Base-by-base conservation (phyloP, 208 protist species). In the Dictyostelium gargantuum region DNA sequence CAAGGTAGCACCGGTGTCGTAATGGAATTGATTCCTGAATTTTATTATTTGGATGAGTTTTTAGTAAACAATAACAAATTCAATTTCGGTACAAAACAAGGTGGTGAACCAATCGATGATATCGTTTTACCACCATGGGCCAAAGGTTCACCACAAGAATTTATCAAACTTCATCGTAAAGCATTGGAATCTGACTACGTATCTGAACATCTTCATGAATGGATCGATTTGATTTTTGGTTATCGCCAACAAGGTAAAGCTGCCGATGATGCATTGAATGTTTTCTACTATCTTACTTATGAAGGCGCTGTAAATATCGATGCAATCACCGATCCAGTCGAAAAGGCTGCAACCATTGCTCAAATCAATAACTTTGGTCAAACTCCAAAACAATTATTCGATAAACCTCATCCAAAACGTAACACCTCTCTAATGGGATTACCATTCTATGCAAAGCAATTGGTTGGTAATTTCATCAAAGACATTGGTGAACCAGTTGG, bases 201-300 rank as follows among this genome's bases (percentile, higher is more conserved):
- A 8, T 98, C 96, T 21, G 92, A 75, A 29, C 94, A 97, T 76
- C 86, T 99, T 74, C 97, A 99, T 93, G 84, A 98, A 42, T 99
- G 99, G 99, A 98, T 99, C 85, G 98, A 99, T 93, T 97, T 99
- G 38, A 98, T 99, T 56, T 99, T 99, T 95, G 99, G 99, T 35
- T 98, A 96, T 96, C 98, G 98, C 93, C 99, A 99, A 95, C 91
- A 85, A 95, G 91, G 97, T 74, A 96, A 98, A 72, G 96, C 95
- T 1, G 99, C 99, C 0, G 98, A 96, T 40, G 95, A 97, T 15
- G 97, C 98, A 0, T 92, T 98, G 26, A 99, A 99, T 91, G 97
- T 99, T 38, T 99, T 99, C 95, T 98, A 98, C 92, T 97, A 98
- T 91, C 96, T 99, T 17, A 99, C 98, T 0, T 99, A 99, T 93